Evolutionary conservation across 495 filamentous ascomycete genomes (phyloP).

Genomic region (Parmelia sp.): DNA sequence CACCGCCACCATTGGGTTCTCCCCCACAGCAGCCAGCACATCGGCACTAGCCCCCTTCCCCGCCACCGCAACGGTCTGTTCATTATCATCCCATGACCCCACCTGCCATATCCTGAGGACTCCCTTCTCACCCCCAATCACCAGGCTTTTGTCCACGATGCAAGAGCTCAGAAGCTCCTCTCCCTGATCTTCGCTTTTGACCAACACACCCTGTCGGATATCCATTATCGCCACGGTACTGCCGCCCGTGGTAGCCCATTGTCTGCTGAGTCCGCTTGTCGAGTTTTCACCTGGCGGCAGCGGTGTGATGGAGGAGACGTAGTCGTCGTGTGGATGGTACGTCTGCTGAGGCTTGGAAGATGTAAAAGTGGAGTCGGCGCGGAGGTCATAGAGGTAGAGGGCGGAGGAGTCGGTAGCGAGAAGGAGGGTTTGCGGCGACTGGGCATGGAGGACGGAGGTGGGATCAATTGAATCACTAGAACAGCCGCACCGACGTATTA

Average conservation of each 20-base stretch:
- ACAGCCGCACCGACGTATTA: neutral
- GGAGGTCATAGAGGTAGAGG: conserved; percentile 85
- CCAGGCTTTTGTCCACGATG: conserved; percentile 71
- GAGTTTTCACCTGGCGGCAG: conserved; percentile 70
- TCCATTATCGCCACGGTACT: conserved; percentile 86
- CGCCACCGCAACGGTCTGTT: conserved; percentile 76
- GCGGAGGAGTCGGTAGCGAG: conserved; percentile 85
- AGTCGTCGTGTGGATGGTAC: conserved; percentile 83
- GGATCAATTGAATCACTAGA: conserved; percentile 44
- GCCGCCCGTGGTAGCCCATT: conserved; percentile 88
- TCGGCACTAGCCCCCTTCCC: conserved; percentile 65
- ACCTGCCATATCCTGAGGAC: conserved; percentile 88
- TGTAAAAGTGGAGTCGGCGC: conserved; percentile 50
- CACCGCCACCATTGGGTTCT: conserved; percentile 62
- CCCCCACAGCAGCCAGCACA: conserved; percentile 51
- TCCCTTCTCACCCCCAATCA: conserved; percentile 73
- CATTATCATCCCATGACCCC: conserved; percentile 89
- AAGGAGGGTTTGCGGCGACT: conserved; percentile 82
- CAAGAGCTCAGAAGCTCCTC: conserved; percentile 79
- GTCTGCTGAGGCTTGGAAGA: conserved; percentile 61
- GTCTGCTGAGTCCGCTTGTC: conserved; percentile 79
- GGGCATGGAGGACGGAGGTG: conserved; percentile 68
- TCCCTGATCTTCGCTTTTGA: conserved; percentile 85
- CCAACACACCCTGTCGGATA: conserved; percentile 70
- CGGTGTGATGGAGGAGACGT: conserved; percentile 81